Evolutionary conservation across 768 basidiomycete species (phyloP), one percentile per base, ranked within the genome.

Genomic region (Auricularia heimuer): DNA sequence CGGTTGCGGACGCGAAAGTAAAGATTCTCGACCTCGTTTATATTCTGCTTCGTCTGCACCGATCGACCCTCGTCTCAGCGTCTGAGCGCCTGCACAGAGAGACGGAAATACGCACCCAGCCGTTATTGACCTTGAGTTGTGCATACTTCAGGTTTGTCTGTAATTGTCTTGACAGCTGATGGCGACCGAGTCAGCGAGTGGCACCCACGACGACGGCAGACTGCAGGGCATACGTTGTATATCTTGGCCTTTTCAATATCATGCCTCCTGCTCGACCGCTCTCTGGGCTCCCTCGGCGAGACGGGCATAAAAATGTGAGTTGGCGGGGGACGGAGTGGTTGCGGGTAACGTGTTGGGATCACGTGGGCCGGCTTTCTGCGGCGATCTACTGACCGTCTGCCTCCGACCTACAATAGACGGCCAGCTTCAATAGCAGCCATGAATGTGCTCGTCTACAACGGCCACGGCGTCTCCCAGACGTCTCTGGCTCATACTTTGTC

Each of bases 1-100:
- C 44, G 10, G 44, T 21, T 18, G 18, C 47, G 47, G 21, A 12
- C 11, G 61, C 85, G 86, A 70, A 90, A 90, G 77, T 90, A 91
- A 8, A 91, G 78, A 70, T 90, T 90, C 73, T 91, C 89, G 4
- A 91, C 89, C 75, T 91, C 89, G 70, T 88, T 89, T 63, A 91
- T 75, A 58, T 81, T 89, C 74, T 91, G 89, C 65, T 84, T 82
- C 85, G 44, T 35, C 21, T 65, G 34, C 66, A 56, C 39, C 39
- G 39, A 42, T 42, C 39, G 39, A 8, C 12, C 39, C 39, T 14
- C 39, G 61, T 62, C 37, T 18, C 39, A 51, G 61, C 24, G 18
- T 34, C 12, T 37, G 60, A 16, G 39, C 34, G 36, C 16, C 18
- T 42, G 16, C 36, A n/a, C 44, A 34, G 35, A 51, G 45, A 54